A percentile compares a stretch with the other conserved stretches of the same genome.
phyloP scores from a whole-genome alignment of 1,284 basidiomycete genomes.

The Trichosporon coremiiforme region DNA sequence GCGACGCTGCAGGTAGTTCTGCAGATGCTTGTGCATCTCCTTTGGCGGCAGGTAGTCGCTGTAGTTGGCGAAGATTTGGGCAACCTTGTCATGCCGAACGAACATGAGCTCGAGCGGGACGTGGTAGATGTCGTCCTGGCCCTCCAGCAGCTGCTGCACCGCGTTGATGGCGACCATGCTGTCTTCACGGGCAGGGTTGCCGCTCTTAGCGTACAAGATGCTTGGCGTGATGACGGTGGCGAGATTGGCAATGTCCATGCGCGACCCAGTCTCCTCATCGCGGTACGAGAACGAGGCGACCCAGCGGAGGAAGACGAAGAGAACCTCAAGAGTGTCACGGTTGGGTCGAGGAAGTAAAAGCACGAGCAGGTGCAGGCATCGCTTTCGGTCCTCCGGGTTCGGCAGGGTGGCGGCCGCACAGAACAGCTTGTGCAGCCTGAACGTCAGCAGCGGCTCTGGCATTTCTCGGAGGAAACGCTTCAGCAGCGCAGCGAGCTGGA shows the following conservation, averaged over 20 bases:
- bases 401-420: conserved; percentile 80
- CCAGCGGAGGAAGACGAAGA: conserved; percentile 99
- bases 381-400: conserved; percentile 73
- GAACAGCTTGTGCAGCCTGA: conserved; percentile 85
- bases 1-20: conserved; percentile 64
- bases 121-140: conserved; percentile 90
- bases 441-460: conserved; percentile 94
- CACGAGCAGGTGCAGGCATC: conserved; percentile 82
- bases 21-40: conserved; percentile 84
- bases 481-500: conserved; percentile 92
- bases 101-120: conserved; percentile 82
- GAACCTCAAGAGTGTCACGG: conserved; percentile 94
- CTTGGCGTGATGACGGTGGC: conserved; percentile 98
- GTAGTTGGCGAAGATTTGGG: conserved; percentile 78
- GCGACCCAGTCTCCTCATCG: conserved; percentile 96
- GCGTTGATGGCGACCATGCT: conserved; percentile 88
- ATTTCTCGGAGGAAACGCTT: conserved; percentile 97
- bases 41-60: conserved; percentile 76
- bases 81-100: conserved; percentile 71
- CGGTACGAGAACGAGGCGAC: conserved; percentile 98
- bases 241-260: conserved; percentile 96
- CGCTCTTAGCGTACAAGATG: conserved; percentile 82
- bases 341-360: conserved; percentile 88
- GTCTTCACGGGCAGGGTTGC: conserved; percentile 87
- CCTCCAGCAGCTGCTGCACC: conserved; percentile 80